phyloP scores from a whole-genome alignment of 129 eudicot genomes.

The Arctium lappa region DNA sequence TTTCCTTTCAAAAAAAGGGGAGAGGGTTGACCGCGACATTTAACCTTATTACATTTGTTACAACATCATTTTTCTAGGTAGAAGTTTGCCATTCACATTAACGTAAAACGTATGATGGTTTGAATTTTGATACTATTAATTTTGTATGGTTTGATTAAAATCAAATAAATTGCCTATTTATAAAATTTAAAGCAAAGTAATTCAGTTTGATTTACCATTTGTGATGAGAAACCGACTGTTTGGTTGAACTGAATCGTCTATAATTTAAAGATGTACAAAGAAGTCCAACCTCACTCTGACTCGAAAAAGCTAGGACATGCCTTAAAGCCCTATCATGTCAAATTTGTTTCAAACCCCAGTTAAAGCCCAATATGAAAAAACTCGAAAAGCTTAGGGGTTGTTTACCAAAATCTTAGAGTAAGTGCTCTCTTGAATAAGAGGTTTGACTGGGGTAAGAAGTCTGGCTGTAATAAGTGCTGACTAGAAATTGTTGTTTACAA shows the following conservation, averaged over 20 bases:
- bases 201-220: background rate
- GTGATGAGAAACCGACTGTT: background rate
- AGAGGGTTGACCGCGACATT: background rate
- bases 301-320: background rate
- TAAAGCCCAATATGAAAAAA: background rate
- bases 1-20: no score
- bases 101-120: background rate
- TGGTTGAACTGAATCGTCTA: background rate
- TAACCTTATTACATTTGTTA: conserved; percentile 2
- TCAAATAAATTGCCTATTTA: no score
- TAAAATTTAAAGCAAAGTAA: background rate
- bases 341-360: background rate
- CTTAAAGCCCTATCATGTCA: background rate
- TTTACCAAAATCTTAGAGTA: no score
- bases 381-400: background rate
- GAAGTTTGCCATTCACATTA: background rate
- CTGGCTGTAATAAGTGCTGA: no score
- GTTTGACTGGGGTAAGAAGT: no score
- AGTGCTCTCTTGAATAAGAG: no score
- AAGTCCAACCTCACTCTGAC: background rate
- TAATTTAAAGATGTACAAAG: background rate
- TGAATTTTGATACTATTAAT: background rate
- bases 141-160: background rate
- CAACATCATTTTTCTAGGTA: background rate
- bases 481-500: no score